Evolutionary conservation across 2,329 filamentous ascomycete species (phyloP).

Genomic region (Paramyrothecium sp.): DNA sequence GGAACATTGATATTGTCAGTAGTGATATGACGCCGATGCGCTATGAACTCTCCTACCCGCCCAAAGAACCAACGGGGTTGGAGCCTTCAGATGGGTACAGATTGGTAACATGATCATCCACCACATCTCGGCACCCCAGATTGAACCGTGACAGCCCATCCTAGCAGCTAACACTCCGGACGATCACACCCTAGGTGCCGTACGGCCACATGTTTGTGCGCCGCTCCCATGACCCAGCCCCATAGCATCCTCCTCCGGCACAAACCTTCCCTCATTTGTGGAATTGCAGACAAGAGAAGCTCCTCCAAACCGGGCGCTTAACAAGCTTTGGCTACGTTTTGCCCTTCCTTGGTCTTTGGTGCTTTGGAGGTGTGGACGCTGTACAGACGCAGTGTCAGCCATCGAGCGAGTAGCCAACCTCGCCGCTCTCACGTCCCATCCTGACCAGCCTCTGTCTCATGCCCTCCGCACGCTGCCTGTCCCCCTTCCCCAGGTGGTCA

Average conservation of each 20-base stretch:
- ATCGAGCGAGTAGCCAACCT: conserved; percentile 63
- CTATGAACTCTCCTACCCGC: too few species aligned
- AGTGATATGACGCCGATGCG: too few species aligned
- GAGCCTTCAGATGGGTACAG: too few species aligned
- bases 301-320: not conserved
- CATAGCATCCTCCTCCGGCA: not conserved
- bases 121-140: not conserved
- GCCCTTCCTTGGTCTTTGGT: not conserved
- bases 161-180: not conserved
- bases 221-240: not conserved
- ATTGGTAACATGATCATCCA: not conserved
- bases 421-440: conserved; percentile 58
- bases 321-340: too few species aligned
- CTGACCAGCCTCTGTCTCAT: conserved; percentile 64
- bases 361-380: not conserved
- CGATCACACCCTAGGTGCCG: not conserved
- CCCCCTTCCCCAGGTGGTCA: conserved; percentile 37
- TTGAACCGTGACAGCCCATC: not conserved
- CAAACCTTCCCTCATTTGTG: not conserved
- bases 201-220: not conserved
- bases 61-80: too few species aligned
- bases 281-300: not conserved
- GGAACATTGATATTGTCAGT: too few species aligned
- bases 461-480: conserved; percentile 51
- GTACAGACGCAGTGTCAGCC: conserved; percentile 35